Base-by-base conservation (phyloP, 768 basidiomycete genomes). In the Leccinum subgranulosum region DNA sequence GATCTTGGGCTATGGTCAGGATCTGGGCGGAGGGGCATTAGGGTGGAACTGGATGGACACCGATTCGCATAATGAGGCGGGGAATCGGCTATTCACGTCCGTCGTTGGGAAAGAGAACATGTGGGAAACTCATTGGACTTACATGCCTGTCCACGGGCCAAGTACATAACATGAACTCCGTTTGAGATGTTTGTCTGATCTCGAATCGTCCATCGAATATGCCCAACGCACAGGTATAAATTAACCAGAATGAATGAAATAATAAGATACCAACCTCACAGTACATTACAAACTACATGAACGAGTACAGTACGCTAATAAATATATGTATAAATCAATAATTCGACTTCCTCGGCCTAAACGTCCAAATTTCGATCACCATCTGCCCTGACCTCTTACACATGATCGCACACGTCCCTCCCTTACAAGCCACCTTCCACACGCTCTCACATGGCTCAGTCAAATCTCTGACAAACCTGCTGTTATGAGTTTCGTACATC, bases 361-460 rank as follows among this genome's bases (percentile, higher is more conserved):
- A 84, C 62, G 83, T 87, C 85, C 92, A 88, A 53, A 95, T 84
- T 79, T 96, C 95, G 73, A 95, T 83, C 19, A 90, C 85, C 53
- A 90, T 94, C 78, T 87, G 88, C 27, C 86, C 88, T 29, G 78
- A 84, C 57, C 90, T 79, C 77, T 84, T 86, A 74, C 90, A 91
- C 77, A 94, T 83, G 43, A 97, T 78, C 19, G 88, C 91, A 69
- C 85, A 88, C 51, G 83, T 83, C 69, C 90, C 85, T 29, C 81
- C 76, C 67, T 82, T 79, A 75, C 86, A 89, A 39, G 79, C 84
- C 43, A 93, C 88, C 75, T 92, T 86, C 95, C 94, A 98, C 53
- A 94, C 86, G 56, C 82, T 84, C 69, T 95, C 92, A 58, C 87
- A 87, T 23, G 80, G 81, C 57, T 87, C 86, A 49, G 81, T 86